Conservation (phyloP, 2,329 filamentous ascomycete species). For the Talaromyces islandicus region DNA sequence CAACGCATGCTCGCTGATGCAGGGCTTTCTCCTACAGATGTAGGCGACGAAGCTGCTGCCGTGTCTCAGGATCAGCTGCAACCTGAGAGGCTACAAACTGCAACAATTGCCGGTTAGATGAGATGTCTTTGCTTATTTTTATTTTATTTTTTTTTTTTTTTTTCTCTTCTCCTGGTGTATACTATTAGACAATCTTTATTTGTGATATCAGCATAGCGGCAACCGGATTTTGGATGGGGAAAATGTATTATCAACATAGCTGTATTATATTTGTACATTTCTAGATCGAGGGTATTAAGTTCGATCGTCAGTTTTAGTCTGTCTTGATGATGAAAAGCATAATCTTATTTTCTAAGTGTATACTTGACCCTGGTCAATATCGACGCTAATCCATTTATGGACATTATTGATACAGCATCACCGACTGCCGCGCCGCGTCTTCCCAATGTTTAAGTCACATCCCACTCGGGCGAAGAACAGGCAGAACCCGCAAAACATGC, state of each 20-base stretch:
- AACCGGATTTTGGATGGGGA: background rate
- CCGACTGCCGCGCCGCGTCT: background rate
- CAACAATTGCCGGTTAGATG: background rate
- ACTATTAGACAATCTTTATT: background rate
- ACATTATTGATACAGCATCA: background rate
- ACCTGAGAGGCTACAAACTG: background rate
- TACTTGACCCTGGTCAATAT: too few species aligned
- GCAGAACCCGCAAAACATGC: slow-evolving; percentile 41
- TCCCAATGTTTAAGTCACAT: background rate
- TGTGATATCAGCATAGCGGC: background rate
- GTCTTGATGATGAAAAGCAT: background rate
- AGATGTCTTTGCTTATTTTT: background rate
- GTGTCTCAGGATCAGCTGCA: background rate
- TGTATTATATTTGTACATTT: background rate
- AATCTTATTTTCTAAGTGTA: too few species aligned
- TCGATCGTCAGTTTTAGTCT: background rate
- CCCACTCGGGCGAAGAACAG: background rate
- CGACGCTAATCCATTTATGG: background rate
- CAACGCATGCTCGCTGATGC: slow-evolving; percentile 19
- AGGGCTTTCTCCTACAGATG: slow-evolving; percentile 1
- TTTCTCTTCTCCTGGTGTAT: background rate
- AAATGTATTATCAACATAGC: background rate
- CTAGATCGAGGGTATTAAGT: background rate
- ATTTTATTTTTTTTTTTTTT: background rate
- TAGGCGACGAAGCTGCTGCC: background rate